These are phyloP conservation scores for Daldinia bambusicola DNA, from an alignment of 495 filamentous ascomycete species.

Conservation along the genomic window DNA sequence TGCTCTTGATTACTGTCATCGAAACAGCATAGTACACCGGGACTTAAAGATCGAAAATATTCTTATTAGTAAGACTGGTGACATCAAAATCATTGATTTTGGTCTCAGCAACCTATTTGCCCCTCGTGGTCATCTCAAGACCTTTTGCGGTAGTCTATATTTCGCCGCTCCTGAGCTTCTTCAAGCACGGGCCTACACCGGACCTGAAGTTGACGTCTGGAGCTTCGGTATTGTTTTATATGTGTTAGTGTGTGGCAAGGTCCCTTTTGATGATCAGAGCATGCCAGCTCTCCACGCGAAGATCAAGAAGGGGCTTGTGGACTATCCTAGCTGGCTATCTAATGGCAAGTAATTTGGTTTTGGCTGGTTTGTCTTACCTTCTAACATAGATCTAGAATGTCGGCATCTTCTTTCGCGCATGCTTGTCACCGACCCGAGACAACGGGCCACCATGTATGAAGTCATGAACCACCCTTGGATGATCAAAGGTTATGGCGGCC, in stretches of 20 bases:
- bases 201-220: slow-evolving; percentile 98
- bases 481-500: slow-evolving; percentile 85
- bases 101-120: slow-evolving; percentile 97
- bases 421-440: slow-evolving; percentile 92
- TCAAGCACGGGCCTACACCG: slow-evolving; percentile 92
- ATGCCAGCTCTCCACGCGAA: slow-evolving; percentile 99
- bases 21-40: slow-evolving; percentile 98
- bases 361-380: slow-evolving; percentile 1
- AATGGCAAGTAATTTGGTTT: slow-evolving; percentile 68
- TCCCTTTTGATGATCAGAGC: slow-evolving; percentile 98
- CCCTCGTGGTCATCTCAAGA: slow-evolving; percentile 87
- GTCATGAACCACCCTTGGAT: slow-evolving; percentile 99
- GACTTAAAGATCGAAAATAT: slow-evolving; percentile 99
- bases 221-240: slow-evolving; percentile 99
- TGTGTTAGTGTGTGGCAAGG: slow-evolving; percentile 96
- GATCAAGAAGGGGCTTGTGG: slow-evolving; percentile 96
- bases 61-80: slow-evolving; percentile 97
- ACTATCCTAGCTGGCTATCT: slow-evolving; percentile 94
- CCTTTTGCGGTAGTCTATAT: slow-evolving; percentile 97
- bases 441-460: slow-evolving; percentile 86
- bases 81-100: slow-evolving; percentile 99
- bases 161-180: slow-evolving; percentile 97
- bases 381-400: slow-evolving; percentile 74
- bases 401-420: slow-evolving; percentile 93
- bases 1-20: slow-evolving; percentile 98